A percentile compares a stretch with the other conserved stretches of the same genome.
These are phyloP conservation scores for Rhytidiadelphus loreus DNA, from an alignment of 225 moss, liverwort and hornwort species.

Conservation along the genomic window DNA sequence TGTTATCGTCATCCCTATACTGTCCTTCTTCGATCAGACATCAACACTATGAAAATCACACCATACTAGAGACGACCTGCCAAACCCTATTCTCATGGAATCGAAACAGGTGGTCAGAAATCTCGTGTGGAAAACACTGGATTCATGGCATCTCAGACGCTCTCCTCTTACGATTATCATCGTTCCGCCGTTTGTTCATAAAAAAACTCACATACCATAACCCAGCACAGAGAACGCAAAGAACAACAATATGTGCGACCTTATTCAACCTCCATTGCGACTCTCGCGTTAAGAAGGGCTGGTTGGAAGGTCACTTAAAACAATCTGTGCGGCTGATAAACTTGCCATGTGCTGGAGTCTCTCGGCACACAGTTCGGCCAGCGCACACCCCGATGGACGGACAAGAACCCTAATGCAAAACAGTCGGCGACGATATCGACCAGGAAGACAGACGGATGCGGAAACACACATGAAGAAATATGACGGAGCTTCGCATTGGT, in stretches of 20 bases:
- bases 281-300: conserved; percentile 41
- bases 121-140: conserved; percentile 23
- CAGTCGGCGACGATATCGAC: not conserved
- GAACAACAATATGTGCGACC: conserved; percentile 14
- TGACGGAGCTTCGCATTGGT: fast-evolving
- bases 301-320: conserved; percentile 38
- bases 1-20: conserved; percentile 15
- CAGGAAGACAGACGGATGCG: not conserved
- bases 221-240: not conserved
- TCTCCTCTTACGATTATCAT: not conserved
- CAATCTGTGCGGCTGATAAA: conserved; percentile 38
- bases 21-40: not conserved
- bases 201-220: not conserved
- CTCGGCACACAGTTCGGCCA: conserved; percentile 47
- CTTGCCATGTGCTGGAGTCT: conserved; percentile 42
- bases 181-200: not conserved
- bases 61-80: not conserved
- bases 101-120: conserved; percentile 13
- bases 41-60: not conserved
- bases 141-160: conserved; percentile 11
- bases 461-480: not conserved
- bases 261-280: conserved; percentile 48
- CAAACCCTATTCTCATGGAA: not conserved
- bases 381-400: conserved; percentile 1
- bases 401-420: not conserved